Evolutionary conservation across 1,284 basidiomycete genomes (phyloP).

Genomic region (Pseudomicrostroma phylloplanum): DNA sequence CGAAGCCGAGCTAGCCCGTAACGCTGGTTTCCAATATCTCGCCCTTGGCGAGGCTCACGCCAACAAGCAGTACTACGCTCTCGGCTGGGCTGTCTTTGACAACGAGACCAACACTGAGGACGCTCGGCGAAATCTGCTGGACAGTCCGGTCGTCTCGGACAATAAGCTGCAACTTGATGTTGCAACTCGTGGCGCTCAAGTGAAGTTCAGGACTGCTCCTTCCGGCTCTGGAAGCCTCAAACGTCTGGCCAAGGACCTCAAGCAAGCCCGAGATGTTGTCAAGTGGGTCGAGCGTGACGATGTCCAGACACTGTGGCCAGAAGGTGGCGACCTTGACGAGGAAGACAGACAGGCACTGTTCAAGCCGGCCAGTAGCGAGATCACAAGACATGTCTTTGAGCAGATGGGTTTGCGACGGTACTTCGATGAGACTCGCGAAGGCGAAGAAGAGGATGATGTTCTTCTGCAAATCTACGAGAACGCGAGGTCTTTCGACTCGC

Average conservation of each 20-base stretch:
- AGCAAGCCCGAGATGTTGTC: slow-evolving; percentile 33
- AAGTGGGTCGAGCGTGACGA: slow-evolving; percentile 33
- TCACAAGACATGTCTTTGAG: slow-evolving; percentile 7
- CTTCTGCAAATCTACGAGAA: not conserved
- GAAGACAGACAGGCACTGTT: not conserved
- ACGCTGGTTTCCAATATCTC: slow-evolving; percentile 38
- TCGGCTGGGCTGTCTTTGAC: slow-evolving; percentile 44
- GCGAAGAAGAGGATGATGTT: slow-evolving; percentile 7
- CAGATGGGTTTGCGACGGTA: slow-evolving; percentile 1
- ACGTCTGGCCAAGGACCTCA: slow-evolving; percentile 32
- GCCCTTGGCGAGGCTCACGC: slow-evolving; percentile 42
- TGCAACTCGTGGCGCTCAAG: slow-evolving; percentile 31
- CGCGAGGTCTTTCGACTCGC: not conserved
- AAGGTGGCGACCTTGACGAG: not conserved
- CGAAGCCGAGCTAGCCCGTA: slow-evolving; percentile 28
- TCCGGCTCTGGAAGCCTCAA: slow-evolving; percentile 30
- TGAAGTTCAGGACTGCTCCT: slow-evolving; percentile 35
- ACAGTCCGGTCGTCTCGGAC: slow-evolving; percentile 18
- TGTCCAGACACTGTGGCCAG: slow-evolving; percentile 19
- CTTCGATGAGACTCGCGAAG: not conserved
- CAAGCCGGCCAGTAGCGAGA: not conserved
- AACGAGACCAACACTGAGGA: slow-evolving; percentile 10
- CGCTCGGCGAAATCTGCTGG: not conserved
- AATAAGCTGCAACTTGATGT: slow-evolving; percentile 35
- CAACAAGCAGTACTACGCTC: slow-evolving; percentile 31